These are phyloP conservation scores for Pleurotus eryngii DNA, from an alignment of 768 basidiomycete genomes.

Conservation along the genomic window DNA sequence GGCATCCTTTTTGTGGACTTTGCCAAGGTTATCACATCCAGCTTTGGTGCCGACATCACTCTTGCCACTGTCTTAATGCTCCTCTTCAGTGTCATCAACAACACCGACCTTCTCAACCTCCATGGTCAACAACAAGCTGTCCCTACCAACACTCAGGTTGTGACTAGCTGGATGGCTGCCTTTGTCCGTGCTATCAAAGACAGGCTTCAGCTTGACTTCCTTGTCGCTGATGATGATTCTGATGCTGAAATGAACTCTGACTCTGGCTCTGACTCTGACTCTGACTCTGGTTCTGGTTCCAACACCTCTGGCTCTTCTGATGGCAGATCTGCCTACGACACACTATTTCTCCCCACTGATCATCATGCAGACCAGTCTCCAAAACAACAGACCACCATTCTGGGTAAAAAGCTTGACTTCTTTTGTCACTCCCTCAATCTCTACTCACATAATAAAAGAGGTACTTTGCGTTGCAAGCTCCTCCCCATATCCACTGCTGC, in stretches of 20 bases:
- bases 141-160: background rate
- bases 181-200: background rate
- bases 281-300: no score
- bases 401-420: no score
- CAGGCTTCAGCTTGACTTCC: background rate
- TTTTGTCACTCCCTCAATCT: no score
- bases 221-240: background rate
- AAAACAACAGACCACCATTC: no score
- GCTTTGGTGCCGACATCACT: background rate
- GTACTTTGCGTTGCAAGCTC: no score
- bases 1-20: slow-evolving; percentile 3
- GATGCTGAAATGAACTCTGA: background rate
- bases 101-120: slow-evolving; percentile 4
- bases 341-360: no score
- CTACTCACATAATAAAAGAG: no score
- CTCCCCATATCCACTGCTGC: no score
- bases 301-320: no score
- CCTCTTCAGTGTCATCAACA: background rate
- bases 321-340: no score
- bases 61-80: slow-evolving; percentile 6
- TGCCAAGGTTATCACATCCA: background rate
- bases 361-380: no score
- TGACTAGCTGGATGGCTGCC: slow-evolving; percentile 1
- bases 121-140: background rate
- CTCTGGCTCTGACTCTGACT: background rate